Percentiles rank a stretch among this genome's conserved stretches.
phyloP scores from a whole-genome alignment of 495 filamentous ascomycete species.

The Aspergillus steynii region DNA sequence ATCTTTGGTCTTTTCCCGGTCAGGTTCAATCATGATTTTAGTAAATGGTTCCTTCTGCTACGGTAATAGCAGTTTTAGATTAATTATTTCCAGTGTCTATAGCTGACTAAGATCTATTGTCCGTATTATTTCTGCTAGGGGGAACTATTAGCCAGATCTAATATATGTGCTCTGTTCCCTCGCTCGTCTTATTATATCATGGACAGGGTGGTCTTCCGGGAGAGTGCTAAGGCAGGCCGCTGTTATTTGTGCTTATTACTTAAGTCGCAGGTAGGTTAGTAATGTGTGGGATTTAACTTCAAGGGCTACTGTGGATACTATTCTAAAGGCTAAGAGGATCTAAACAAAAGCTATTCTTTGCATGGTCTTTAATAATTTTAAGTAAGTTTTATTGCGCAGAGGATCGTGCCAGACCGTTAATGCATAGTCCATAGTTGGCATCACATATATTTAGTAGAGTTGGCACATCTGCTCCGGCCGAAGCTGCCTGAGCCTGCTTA shows the following conservation, averaged over 20 bases:
- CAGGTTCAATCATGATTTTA: conserved; percentile 21
- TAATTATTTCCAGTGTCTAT: conserved; percentile 22
- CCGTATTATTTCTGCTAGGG: conserved; percentile 21
- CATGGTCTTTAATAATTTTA: conserved; percentile 15
- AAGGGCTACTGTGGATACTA: conserved; percentile 13
- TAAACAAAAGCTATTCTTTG: conserved; percentile 16
- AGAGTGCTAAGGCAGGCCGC: background rate
- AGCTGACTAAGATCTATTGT: conserved; percentile 14
- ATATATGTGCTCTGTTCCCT: conserved; percentile 15
- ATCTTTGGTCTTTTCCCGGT: conserved; percentile 22
- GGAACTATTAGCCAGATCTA: conserved; percentile 10
- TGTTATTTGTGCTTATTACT: conserved; percentile 6
- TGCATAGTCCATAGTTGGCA: conserved; percentile 21
- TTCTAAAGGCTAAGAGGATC: conserved; percentile 20
- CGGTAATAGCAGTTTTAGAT: conserved; percentile 19
- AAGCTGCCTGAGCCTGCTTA: conserved; percentile 20
- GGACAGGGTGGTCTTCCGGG: conserved; percentile 13
- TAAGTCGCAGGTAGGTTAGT: conserved; percentile 14
- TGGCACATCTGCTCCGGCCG: conserved; percentile 26
- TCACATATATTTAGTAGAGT: conserved; percentile 26
- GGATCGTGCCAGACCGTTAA: conserved; percentile 24
- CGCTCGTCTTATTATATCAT: conserved; percentile 7
- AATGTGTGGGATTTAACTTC: conserved; percentile 17
- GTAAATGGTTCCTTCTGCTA: conserved; percentile 21
- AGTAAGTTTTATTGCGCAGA: conserved; percentile 20